Base-by-base conservation (phyloP, 371 early-diverging fungal genomes). In the Actinomortierella ambigua region DNA sequence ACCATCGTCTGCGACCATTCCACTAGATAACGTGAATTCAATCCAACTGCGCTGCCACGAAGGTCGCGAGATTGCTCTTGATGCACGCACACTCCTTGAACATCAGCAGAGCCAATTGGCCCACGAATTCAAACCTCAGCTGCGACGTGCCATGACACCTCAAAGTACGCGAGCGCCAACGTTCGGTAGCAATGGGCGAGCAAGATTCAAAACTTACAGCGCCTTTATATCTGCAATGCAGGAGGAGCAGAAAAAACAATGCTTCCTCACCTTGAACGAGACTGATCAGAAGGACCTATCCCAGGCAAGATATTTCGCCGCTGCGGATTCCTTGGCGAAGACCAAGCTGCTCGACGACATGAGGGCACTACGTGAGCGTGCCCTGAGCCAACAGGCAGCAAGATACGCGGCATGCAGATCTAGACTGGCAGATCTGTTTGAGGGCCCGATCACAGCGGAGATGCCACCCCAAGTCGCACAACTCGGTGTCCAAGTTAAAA, bases 201-300 rank as follows among this genome's bases (percentile, higher is more conserved):
- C 55, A 9, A 57, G 71, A 0, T 70, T 61, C 55, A 58, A 61
- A 22, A 61, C 50, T 6, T 65, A 70, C 48, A 52, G 62, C 17
- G 71, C 62, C 18, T 65, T 65, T 43, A 49, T 65, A 51, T 51
- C 62, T 0, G 65, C 65, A 7, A 70, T 70, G 62, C 65, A 70
- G 28, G 55, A 48, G n/a, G 59, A 58, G 27, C 29, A 57, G 24
- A 64, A 60, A 47, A 65, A 61, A 18, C 52, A 55, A 14, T 42
- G n/a, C n/a, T n/a, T n/a, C n/a, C 66, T 18, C 60, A 66, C 11
- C 69, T 53, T 46, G 53, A 50, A 23, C 47, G 40, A 2, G 2
- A 49, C 50, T 59, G 65, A 11, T 18, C 46, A 26, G 56, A 63
- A 24, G 42, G n/a, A n/a, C n/a, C 53, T 7, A 27, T 55, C 24